Evolutionary conservation across 441 rosid species (phyloP).

Genomic region (Heliophila coronopifolia): DNA sequence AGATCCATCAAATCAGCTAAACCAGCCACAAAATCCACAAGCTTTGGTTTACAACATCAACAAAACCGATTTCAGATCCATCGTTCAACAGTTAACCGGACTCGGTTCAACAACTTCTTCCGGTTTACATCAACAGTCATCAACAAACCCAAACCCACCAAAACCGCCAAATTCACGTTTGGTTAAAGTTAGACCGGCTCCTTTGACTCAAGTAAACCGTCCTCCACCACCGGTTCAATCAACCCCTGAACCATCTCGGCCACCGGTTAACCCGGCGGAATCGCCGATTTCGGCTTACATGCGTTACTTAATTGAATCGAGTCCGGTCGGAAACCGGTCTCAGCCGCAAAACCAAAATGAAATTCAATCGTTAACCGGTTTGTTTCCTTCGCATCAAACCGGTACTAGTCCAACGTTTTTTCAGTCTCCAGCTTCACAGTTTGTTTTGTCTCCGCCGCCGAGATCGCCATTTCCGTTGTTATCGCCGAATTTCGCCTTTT

Average conservation of each 20-base stretch:
- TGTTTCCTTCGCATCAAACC: slow-evolving; percentile 32
- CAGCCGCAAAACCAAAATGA: slow-evolving; percentile 34
- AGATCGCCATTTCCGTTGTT: slow-evolving; percentile 51
- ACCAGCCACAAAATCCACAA: slow-evolving; percentile 65
- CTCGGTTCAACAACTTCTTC: slow-evolving; percentile 66
- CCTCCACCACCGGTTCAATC: slow-evolving; percentile 43
- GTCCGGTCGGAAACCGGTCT: slow-evolving; percentile 44
- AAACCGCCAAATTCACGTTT: slow-evolving; percentile 65
- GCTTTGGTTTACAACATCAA: slow-evolving; percentile 90
- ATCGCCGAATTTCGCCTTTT: slow-evolving; percentile 67
- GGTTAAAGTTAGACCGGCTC: slow-evolving; percentile 77
- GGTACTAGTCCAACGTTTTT: slow-evolving; percentile 53
- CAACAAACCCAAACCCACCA: slow-evolving; percentile 50
- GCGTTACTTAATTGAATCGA: slow-evolving; percentile 59
- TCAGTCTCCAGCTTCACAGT: slow-evolving; percentile 61
- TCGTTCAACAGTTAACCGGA: slow-evolving; percentile 89
- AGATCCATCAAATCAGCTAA: slow-evolving; percentile 71
- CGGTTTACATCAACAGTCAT: slow-evolving; percentile 45
- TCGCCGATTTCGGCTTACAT: slow-evolving; percentile 78
- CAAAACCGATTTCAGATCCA: slow-evolving; percentile 78
- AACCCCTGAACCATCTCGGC: slow-evolving; percentile 20
- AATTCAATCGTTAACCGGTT: slow-evolving; percentile 47
- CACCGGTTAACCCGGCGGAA: slow-evolving; percentile 45
- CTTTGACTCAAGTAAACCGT: slow-evolving; percentile 57
- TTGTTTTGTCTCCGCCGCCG: slow-evolving; percentile 49